These are phyloP conservation scores for Mucor plumbeus DNA, from an alignment of 371 early-diverging fungal genomes.

Conservation along the genomic window DNA sequence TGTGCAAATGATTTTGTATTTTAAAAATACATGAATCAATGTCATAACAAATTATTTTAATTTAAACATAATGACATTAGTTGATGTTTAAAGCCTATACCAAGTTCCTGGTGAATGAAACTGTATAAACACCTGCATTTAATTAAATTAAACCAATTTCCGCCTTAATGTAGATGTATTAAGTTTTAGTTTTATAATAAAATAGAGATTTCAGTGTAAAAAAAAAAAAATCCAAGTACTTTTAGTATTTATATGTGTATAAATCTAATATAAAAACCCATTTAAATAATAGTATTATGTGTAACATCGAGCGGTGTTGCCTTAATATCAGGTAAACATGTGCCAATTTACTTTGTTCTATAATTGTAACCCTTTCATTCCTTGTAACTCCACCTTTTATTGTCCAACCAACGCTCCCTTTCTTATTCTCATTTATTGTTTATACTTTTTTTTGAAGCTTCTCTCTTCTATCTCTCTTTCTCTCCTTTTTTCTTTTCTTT, in stretches of 20 bases:
- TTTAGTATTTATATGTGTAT: background rate
- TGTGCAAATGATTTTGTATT: too few relatives aligned
- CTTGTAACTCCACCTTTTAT: slow-evolving; percentile 9
- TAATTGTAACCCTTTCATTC: slow-evolving; percentile 59
- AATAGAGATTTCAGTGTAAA: too few relatives aligned
- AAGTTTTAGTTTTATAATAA: too few relatives aligned
- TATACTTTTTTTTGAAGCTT: background rate
- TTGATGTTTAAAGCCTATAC: too few relatives aligned
- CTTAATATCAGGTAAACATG: slow-evolving; percentile 21
- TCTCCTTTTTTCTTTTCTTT: background rate
- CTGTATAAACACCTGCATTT: background rate
- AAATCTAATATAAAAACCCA: background rate
- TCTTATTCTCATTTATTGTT: slow-evolving; percentile 9
- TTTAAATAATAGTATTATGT: background rate
- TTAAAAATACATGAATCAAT: too few relatives aligned
- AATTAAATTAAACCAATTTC: background rate
- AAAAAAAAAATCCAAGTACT: too few relatives aligned
- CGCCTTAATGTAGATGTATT: background rate
- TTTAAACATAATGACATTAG: too few relatives aligned
- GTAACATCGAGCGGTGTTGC: slow-evolving; percentile 23
- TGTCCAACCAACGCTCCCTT: slow-evolving; percentile 1
- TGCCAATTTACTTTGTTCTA: slow-evolving; percentile 67
- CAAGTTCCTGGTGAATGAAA: too few relatives aligned
- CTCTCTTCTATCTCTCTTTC: background rate
- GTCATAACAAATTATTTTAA: too few relatives aligned